Percentiles rank a stretch among this genome's conserved stretches.
Evolutionary conservation across 352 stramenopile species (phyloP).

Genomic region (Peronospora destructor): DNA sequence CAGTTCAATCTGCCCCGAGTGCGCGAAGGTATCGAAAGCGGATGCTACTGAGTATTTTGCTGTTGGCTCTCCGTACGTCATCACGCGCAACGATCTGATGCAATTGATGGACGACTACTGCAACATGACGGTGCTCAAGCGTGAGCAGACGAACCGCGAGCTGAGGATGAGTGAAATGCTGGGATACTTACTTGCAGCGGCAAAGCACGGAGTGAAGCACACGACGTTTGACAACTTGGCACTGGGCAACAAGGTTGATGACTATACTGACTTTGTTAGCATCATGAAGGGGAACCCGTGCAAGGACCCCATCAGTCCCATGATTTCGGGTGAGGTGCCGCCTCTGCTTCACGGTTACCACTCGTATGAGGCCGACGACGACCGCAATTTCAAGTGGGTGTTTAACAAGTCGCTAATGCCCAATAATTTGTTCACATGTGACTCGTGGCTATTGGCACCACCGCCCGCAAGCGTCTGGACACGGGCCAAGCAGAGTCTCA

Average conservation of each 20-base stretch:
- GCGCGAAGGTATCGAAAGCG: conserved; percentile 28
- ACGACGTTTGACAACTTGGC: conserved; percentile 72
- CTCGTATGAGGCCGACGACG: conserved; percentile 38
- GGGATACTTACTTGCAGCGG: conserved; percentile 48
- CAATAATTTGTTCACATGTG: conserved; percentile 64
- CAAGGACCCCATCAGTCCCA: conserved; percentile 33
- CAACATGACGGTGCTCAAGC: conserved; percentile 47
- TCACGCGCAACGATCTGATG: conserved; percentile 48
- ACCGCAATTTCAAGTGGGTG: conserved; percentile 46
- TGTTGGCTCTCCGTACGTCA: conserved; percentile 49
- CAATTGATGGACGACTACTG: conserved; percentile 59
- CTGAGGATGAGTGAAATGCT: conserved; percentile 46
- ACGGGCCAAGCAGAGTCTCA: conserved; percentile 38
- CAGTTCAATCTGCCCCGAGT: conserved; percentile 47
- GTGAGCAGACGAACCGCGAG: conserved; percentile 30
- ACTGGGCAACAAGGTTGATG: conserved; percentile 40
- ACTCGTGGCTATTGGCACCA: conserved; percentile 62
- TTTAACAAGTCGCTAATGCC: conserved; percentile 64
- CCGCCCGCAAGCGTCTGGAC: conserved; percentile 59
- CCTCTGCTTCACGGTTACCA: conserved; percentile 42
- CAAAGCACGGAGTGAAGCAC: conserved; percentile 64
- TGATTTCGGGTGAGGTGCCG: conserved; percentile 40
- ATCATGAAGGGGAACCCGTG: conserved; percentile 60
- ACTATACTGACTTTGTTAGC: conserved; percentile 55
- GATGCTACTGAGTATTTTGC: conserved; percentile 49